Conservation (phyloP, 495 filamentous ascomycete species). For the Aspergillus baeticus region DNA sequence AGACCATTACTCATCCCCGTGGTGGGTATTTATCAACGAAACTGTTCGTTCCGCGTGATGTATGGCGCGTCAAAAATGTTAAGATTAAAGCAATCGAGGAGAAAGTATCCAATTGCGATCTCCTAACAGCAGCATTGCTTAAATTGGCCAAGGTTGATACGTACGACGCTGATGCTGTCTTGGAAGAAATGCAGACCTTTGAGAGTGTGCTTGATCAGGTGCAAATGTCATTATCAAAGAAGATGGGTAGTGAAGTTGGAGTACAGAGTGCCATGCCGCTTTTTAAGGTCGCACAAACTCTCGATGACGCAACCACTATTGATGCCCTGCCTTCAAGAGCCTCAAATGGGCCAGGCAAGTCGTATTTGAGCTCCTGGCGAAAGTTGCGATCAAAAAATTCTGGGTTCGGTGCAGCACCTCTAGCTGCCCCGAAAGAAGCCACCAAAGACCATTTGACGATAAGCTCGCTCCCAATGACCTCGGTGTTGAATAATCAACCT, state of each 20-base stretch:
- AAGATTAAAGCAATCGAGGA: slow-evolving; percentile 90
- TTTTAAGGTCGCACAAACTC: slow-evolving; percentile 60
- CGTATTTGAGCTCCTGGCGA: slow-evolving; percentile 72
- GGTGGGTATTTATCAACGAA: slow-evolving; percentile 90
- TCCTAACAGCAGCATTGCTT: slow-evolving; percentile 83
- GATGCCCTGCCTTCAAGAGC: slow-evolving; percentile 48
- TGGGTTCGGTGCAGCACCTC: slow-evolving; percentile 47
- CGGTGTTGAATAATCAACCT: slow-evolving; percentile 54
- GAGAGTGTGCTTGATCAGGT: slow-evolving; percentile 85
- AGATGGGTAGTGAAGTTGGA: slow-evolving; percentile 88
- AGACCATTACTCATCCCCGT: slow-evolving; percentile 86
- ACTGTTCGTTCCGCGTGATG: slow-evolving; percentile 87
- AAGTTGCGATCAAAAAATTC: slow-evolving; percentile 86
- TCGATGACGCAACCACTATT: slow-evolving; percentile 38
- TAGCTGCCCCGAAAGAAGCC: slow-evolving; percentile 42
- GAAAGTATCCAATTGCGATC: slow-evolving; percentile 91
- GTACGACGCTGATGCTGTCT: slow-evolving; percentile 82
- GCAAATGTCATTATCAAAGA: slow-evolving; percentile 72
- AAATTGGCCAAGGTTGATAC: slow-evolving; percentile 82
- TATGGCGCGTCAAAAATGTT: slow-evolving; percentile 91
- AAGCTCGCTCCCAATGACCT: slow-evolving; percentile 80
- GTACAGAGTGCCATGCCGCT: slow-evolving; percentile 64
- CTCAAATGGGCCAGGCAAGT: slow-evolving; percentile 62
- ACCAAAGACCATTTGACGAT: slow-evolving; percentile 62
- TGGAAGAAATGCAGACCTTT: slow-evolving; percentile 94